These are phyloP conservation scores for Epichloe scottii DNA, from an alignment of 2,329 filamentous ascomycete genomes.

Conservation along the genomic window DNA sequence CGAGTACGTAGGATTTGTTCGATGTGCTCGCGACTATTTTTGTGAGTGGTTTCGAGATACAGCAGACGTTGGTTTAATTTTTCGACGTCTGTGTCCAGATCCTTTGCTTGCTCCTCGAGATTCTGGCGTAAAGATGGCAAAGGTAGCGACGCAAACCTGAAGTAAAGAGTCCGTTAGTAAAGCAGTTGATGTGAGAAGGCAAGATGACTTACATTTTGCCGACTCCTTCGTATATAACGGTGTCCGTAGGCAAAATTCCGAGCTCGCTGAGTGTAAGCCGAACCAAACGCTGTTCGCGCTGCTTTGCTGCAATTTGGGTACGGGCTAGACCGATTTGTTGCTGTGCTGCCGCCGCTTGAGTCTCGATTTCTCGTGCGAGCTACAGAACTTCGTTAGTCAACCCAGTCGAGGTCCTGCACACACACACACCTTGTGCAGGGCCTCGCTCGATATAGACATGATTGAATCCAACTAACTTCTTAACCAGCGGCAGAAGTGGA, in stretches of 20 bases:
- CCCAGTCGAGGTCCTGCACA: not conserved
- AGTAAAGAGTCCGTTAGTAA: not conserved
- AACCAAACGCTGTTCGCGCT: constrained; percentile 77
- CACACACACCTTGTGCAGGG: constrained; percentile 67
- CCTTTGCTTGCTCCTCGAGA: constrained; percentile 60
- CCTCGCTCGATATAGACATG: constrained; percentile 93
- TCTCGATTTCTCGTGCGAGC: constrained; percentile 89
- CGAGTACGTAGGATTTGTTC: constrained; percentile 66
- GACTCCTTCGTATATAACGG: constrained; percentile 83
- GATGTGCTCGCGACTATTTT: constrained; percentile 86
- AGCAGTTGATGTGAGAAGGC: not conserved
- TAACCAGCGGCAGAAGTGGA: too few relatives aligned
- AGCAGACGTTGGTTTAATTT: constrained; percentile 78
- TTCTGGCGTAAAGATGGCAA: constrained; percentile 62
- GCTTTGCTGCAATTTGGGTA: constrained; percentile 72
- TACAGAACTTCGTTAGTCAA: constrained; percentile 23
- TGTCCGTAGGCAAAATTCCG: constrained; percentile 58
- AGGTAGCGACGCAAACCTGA: constrained; percentile 77
- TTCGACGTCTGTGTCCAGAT: constrained; percentile 64
- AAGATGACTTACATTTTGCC: constrained; percentile 72
- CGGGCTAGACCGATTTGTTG: constrained; percentile 84
- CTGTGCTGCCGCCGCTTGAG: constrained; percentile 74
- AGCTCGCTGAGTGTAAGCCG: constrained; percentile 81
- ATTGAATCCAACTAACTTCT: not conserved
- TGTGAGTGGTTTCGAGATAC: constrained; percentile 88